Conservation (phyloP, 441 rosid genomes). For the Erysimum pusillum region DNA sequence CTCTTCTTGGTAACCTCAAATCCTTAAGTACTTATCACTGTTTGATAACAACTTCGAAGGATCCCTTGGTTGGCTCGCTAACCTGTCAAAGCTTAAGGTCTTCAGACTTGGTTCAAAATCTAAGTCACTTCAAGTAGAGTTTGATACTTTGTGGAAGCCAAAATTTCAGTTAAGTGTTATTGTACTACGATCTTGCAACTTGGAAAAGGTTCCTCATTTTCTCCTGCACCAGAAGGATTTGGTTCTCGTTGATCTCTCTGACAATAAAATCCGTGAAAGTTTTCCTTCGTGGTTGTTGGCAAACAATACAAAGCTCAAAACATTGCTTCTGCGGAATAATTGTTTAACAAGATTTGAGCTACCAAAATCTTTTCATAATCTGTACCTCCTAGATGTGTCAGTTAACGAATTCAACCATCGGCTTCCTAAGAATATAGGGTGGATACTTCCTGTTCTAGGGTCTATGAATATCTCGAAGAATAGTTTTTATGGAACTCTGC, state of each 20-base stretch:
- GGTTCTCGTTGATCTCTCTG: slow-evolving; percentile 33
- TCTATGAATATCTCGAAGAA: neutral
- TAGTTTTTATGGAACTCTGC: slow-evolving; percentile 30
- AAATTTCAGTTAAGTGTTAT: too few species aligned
- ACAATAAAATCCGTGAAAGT: slow-evolving; percentile 3
- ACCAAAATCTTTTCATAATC: neutral
- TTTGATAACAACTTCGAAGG: too few species aligned
- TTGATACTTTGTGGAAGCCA: too few species aligned
- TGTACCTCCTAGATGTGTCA: slow-evolving; percentile 10
- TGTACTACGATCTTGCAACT: too few species aligned
- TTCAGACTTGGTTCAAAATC: too few species aligned
- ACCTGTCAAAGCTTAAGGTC: too few species aligned
- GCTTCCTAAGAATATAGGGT: slow-evolving; percentile 23
- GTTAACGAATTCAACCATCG: slow-evolving; percentile 1
- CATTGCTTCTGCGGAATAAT: slow-evolving; percentile 8
- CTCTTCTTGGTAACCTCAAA: too few species aligned
- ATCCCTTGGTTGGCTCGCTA: too few species aligned
- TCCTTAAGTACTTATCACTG: too few species aligned
- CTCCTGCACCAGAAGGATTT: too few species aligned
- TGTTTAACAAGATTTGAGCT: slow-evolving; percentile 12
- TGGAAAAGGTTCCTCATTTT: too few species aligned
- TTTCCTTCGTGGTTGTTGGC: slow-evolving; percentile 37
- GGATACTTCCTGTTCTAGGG: slow-evolving; percentile 10
- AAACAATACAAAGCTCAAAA: slow-evolving; percentile 27
- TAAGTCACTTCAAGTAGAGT: too few species aligned